phyloP scores from a whole-genome alignment of 2,329 filamentous ascomycete species.

The Lachnellula subtilissima region DNA sequence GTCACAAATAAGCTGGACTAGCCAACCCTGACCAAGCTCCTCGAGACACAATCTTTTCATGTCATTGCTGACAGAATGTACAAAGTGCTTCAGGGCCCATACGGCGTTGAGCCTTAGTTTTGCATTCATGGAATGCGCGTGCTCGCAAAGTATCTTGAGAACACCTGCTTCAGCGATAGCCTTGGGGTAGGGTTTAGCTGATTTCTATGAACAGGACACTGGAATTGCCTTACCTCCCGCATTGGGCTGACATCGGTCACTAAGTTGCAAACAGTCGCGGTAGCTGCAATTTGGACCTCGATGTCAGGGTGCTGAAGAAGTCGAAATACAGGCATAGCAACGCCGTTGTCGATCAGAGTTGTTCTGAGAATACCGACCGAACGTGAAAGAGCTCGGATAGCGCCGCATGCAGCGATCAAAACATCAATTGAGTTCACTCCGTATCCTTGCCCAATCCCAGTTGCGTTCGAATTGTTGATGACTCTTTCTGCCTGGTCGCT shows the following conservation, averaged over 20 bases:
- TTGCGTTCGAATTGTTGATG: constrained; percentile 11
- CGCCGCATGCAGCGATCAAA: constrained; percentile 78
- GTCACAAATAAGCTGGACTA: constrained; percentile 71
- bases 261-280: constrained; percentile 78
- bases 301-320: constrained; percentile 71
- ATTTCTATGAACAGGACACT: neutral
- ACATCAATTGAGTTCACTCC: constrained; percentile 72
- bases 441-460: constrained; percentile 40
- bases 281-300: constrained; percentile 81
- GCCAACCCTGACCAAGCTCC: constrained; percentile 72
- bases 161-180: constrained; percentile 69
- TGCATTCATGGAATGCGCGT: constrained; percentile 77
- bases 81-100: constrained; percentile 91
- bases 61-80: constrained; percentile 64
- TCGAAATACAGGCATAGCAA: constrained; percentile 70
- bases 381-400: constrained; percentile 74
- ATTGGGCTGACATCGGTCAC: constrained; percentile 87
- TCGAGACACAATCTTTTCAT: constrained; percentile 75
- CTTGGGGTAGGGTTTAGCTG: constrained; percentile 36
- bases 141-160: constrained; percentile 71
- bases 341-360: constrained; percentile 77
- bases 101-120: constrained; percentile 77
- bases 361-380: constrained; percentile 83
- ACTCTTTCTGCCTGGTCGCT: constrained; percentile 36
- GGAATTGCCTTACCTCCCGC: constrained; percentile 61